phyloP scores from a whole-genome alignment of 140 eudicot genomes.

The Flaveria floridana region DNA sequence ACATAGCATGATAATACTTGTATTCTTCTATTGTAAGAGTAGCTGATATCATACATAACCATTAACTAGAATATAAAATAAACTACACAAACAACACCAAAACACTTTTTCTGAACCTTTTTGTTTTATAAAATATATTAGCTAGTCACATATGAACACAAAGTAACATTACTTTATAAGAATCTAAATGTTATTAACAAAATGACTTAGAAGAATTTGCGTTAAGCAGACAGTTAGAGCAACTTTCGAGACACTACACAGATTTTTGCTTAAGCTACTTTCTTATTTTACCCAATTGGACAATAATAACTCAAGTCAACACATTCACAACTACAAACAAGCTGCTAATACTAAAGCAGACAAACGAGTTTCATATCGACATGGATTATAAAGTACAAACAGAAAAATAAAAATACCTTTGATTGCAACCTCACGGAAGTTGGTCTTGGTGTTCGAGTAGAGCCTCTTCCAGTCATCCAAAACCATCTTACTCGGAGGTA shows the following conservation, averaged over 20 bases:
- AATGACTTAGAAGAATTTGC: neutral
- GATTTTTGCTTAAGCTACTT: neutral
- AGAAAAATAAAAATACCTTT: constrained; percentile 50
- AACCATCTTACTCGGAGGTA: constrained; percentile 89
- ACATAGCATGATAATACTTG: neutral
- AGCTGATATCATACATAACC: neutral
- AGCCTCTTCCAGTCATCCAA: constrained; percentile 98
- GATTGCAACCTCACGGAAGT: constrained; percentile 93
- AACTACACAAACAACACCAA: neutral
- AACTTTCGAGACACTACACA: neutral
- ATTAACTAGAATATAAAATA: neutral
- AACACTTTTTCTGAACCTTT: neutral
- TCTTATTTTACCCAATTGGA: neutral
- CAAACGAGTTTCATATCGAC: neutral
- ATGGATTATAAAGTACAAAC: constrained; percentile 17
- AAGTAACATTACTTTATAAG: neutral
- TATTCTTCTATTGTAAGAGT: neutral
- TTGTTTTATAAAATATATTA: too few relatives aligned
- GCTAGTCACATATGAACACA: neutral
- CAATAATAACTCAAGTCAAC: neutral
- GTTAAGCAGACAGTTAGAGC: neutral
- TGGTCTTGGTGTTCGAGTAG: constrained; percentile 86
- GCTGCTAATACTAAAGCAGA: neutral
- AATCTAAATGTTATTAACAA: neutral
- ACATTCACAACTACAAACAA: neutral